These are phyloP conservation scores for Magnolia sinica DNA, from an alignment of 164 flowering plant species.

Conservation along the genomic window DNA sequence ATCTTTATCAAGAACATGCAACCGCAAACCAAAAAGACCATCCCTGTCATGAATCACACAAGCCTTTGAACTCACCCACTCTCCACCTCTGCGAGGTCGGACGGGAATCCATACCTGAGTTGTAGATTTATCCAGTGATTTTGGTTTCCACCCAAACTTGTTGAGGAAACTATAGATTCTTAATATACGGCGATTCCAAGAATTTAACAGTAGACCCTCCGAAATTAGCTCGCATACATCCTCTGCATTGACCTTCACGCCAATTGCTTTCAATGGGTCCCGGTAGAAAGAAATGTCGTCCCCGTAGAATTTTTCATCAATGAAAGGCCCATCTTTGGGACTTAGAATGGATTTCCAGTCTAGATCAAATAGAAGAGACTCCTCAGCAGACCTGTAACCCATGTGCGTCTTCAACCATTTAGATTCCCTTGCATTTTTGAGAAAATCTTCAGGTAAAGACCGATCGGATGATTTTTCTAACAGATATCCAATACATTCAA, in stretches of 20 bases:
- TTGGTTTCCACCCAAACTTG: conserved; percentile 13
- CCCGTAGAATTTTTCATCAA: conserved; percentile 19
- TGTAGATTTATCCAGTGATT: neutral
- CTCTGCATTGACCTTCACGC: conserved; percentile 8
- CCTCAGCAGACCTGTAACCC: conserved; percentile 17
- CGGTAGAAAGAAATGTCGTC: neutral
- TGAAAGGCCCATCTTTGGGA: conserved; percentile 17
- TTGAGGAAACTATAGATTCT: conserved; percentile 16
- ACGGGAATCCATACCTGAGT: conserved; percentile 16
- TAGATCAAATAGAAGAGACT: conserved; percentile 19
- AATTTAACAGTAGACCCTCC: conserved; percentile 2
- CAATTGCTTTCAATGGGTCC: conserved; percentile 12
- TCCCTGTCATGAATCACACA: conserved; percentile 15
- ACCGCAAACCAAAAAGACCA: conserved; percentile 8
- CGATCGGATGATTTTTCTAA: neutral
- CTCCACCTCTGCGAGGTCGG: neutral
- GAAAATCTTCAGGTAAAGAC: neutral
- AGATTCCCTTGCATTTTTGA: neutral
- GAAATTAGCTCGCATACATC: conserved; percentile 9
- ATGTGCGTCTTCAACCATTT: conserved; percentile 20
- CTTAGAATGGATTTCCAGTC: conserved; percentile 13
- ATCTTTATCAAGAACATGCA: conserved; percentile 12
- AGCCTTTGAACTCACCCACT: conserved; percentile 14
- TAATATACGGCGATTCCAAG: neutral
- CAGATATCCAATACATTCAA: conserved; percentile 11